Evolutionary conservation across 345 rosid genomes (phyloP), one percentile per base, ranked within the genome.

Genomic region (Crucihimalaya himalaica): DNA sequence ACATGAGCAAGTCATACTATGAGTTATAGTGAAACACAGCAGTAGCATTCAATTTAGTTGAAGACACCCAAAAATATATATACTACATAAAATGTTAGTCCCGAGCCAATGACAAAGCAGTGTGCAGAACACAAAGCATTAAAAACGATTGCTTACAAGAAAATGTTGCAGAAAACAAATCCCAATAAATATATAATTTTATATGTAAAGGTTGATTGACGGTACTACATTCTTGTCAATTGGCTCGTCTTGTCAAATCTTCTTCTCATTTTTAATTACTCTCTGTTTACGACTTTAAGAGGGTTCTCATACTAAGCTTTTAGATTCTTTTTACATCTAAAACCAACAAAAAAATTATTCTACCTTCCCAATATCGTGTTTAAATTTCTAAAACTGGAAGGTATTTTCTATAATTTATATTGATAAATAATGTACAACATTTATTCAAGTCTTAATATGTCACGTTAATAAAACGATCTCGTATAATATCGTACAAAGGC

Each of bases 201-300:
- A 2, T 63, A 16, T 54, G 25, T n/a, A 65, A 71, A 50, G 37
- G 67, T 71, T 57, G 80, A 77, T 77, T 77, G 80, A 77, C 80
- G 68, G n/a, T 64, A 71, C 80, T 57, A n/a, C 80, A 77, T 77
- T 77, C 80, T 71, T 71, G 63, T 65, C 80, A 39, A 71, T 76
- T 63, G 66, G 67, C 65, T 71, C 77, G 77, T 71, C 80, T 14
- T 65, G 80, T 77, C 80, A 77, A 71, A 71, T 77, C 76, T 63
- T 63, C 63, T 52, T 60, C 40, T 68, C 46, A n/a, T 37, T 21
- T 54, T 5, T 61, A 12, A 37, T 45, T 25, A 63, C 45, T 60
- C 29, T 56, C 32, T 32, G 0, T 19, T 51, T 60, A 20, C 28
- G 40, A 62, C 40, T 52, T 61, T 27, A 11, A 1, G 18, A 25